Evolutionary conservation across 2,329 filamentous ascomycete genomes (phyloP).

Genomic region (Paecilomyces niveus): DNA sequence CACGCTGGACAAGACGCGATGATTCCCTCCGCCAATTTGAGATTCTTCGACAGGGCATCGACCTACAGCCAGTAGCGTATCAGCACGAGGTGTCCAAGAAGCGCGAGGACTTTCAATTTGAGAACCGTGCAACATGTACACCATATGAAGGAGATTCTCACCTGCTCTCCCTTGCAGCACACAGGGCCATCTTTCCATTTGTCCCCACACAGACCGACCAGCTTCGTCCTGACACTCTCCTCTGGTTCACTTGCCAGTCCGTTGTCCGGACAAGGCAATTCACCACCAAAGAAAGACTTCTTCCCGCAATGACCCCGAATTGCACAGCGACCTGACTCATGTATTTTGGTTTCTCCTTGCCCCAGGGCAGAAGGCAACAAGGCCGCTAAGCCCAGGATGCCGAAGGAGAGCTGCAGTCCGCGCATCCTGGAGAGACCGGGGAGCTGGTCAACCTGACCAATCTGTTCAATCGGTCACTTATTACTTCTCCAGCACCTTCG

Average conservation of each 20-base stretch:
- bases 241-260: slow-evolving; percentile 69
- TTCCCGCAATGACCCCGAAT: slow-evolving; percentile 89
- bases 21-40: slow-evolving; percentile 79
- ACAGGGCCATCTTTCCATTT: slow-evolving; percentile 80
- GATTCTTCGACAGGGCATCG: slow-evolving; percentile 70
- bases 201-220: slow-evolving; percentile 77
- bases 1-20: slow-evolving; percentile 93
- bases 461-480: not conserved
- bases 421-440: slow-evolving; percentile 19
- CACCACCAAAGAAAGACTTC: slow-evolving; percentile 79
- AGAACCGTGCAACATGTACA: not conserved
- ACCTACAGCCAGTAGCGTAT: slow-evolving; percentile 47
- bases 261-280: slow-evolving; percentile 91
- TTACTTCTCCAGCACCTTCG: not conserved
- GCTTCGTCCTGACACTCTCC: slow-evolving; percentile 62
- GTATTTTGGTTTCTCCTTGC: slow-evolving; percentile 45
- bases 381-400: slow-evolving; percentile 20
- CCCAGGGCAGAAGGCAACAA: slow-evolving; percentile 19
- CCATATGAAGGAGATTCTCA: slow-evolving; percentile 10
- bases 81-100: slow-evolving; percentile 4
- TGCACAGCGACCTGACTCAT: slow-evolving; percentile 82
- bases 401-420: slow-evolving; percentile 18
- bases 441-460: not conserved
- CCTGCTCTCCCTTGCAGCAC: slow-evolving; percentile 78
- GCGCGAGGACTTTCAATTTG: not conserved